Evolutionary conservation across 169 alveolate species (phyloP).

Genomic region (Hepatocystis sp.): DNA sequence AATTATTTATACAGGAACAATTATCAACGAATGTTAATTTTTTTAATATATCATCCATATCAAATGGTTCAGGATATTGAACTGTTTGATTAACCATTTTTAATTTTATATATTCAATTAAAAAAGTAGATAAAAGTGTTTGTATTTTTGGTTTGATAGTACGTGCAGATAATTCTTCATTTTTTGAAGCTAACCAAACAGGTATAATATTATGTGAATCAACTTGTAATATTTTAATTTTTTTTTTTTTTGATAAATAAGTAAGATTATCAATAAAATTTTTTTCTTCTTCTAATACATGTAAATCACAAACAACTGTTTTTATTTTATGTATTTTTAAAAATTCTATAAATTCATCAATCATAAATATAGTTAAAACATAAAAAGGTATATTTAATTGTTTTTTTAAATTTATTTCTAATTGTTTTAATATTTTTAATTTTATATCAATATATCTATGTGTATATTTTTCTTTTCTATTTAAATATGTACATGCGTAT

Average conservation of each 20-base stretch:
- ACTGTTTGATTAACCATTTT: slow-evolving; percentile 19
- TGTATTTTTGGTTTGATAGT: slow-evolving; percentile 73
- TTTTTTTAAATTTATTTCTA: slow-evolving; percentile 42
- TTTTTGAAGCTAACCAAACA: slow-evolving; percentile 79
- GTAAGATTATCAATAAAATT: slow-evolving; percentile 22
- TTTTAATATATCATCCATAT: slow-evolving; percentile 10
- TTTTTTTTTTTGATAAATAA: slow-evolving; percentile 25
- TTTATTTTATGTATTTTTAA: slow-evolving; percentile 32
- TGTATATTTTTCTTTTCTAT: slow-evolving; percentile 53
- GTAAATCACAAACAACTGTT: slow-evolving; percentile 42
- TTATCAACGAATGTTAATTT: slow-evolving; percentile 27
- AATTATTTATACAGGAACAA: slow-evolving; percentile 12
- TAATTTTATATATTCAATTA: slow-evolving; percentile 36
- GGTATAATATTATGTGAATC: slow-evolving; percentile 83
- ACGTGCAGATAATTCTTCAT: slow-evolving; percentile 65
- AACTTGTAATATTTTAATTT: slow-evolving; percentile 74
- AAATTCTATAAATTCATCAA: slow-evolving; percentile 65
- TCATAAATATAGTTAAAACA: slow-evolving; percentile 37
- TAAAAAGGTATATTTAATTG: slow-evolving; percentile 73
- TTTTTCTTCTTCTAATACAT: slow-evolving; percentile 13
- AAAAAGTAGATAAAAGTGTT: slow-evolving; percentile 19
- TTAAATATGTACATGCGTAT: slow-evolving; percentile 44
- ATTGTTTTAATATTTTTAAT: slow-evolving; percentile 43
- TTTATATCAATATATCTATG: slow-evolving; percentile 36
- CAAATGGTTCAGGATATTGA: slow-evolving; percentile 55